Evolutionary conservation across 1,284 basidiomycete genomes (phyloP).

Genomic region (Cystobasidium pallidum): DNA sequence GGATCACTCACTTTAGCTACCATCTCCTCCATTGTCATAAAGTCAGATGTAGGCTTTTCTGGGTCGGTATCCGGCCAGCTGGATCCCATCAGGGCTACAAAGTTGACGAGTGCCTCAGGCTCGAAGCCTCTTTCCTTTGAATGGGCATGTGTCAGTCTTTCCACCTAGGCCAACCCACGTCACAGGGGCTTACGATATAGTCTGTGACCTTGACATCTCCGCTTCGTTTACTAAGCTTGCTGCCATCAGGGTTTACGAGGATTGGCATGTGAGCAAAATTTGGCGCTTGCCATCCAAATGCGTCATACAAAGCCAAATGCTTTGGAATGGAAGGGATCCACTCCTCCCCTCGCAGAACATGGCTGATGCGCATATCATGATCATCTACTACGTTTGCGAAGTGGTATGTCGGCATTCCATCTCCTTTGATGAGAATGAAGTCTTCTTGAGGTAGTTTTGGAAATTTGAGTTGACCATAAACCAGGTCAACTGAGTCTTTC

Average conservation of each 20-base stretch:
- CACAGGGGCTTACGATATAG: conserved; percentile 68
- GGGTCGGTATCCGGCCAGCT: conserved; percentile 60
- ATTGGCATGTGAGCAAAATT: conserved; percentile 89
- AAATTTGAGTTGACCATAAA: conserved; percentile 75
- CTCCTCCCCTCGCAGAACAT: conserved; percentile 96
- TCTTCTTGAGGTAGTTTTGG: conserved; percentile 67
- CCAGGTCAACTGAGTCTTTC: conserved; percentile 57
- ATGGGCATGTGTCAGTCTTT: neutral
- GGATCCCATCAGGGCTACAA: conserved; percentile 92
- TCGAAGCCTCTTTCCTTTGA: conserved; percentile 74
- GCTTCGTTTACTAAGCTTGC: conserved; percentile 91
- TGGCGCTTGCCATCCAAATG: conserved; percentile 73
- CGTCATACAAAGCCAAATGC: conserved; percentile 85
- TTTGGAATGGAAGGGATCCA: conserved; percentile 95
- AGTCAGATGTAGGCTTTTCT: conserved; percentile 59
- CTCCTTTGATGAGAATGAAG: conserved; percentile 88
- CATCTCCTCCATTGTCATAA: conserved; percentile 67
- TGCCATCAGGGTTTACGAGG: conserved; percentile 84
- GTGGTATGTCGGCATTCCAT: conserved; percentile 94
- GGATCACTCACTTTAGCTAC: conserved; percentile 62
- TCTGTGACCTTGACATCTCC: conserved; percentile 85
- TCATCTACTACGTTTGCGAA: conserved; percentile 95
- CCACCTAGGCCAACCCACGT: no score
- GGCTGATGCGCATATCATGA: conserved; percentile 91
- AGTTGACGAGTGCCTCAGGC: conserved; percentile 85